phyloP scores from a whole-genome alignment of 805 yeast genomes.

The Schizosaccharomyces lindneri region DNA sequence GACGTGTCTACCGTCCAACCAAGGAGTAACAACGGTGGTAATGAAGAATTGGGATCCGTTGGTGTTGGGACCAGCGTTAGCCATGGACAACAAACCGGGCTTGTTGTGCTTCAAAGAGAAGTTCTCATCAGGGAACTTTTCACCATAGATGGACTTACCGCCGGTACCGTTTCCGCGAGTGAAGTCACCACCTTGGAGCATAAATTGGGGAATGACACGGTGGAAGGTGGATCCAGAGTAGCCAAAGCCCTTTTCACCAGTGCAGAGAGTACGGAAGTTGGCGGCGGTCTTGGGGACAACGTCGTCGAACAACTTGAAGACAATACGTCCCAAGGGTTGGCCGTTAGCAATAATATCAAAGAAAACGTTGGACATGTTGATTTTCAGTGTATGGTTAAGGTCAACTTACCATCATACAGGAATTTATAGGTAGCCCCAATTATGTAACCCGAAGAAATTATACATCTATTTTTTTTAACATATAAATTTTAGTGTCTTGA shows the following conservation, averaged over 20 bases:
- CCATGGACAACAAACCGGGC: slow-evolving; percentile 50
- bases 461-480: too few relatives aligned
- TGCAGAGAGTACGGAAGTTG: slow-evolving; percentile 82
- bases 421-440: too few relatives aligned
- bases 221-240: slow-evolving; percentile 51
- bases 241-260: slow-evolving; percentile 89
- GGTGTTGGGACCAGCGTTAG: slow-evolving; percentile 42
- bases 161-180: slow-evolving; percentile 77
- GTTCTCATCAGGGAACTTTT: slow-evolving; percentile 48
- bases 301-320: slow-evolving; percentile 71
- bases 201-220: slow-evolving; percentile 84
- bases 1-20: slow-evolving; percentile 89
- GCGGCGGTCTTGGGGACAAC: slow-evolving; percentile 88
- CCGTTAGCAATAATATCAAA: slow-evolving; percentile 10
- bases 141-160: slow-evolving; percentile 64
- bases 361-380: not conserved
- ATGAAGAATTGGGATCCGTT: slow-evolving; percentile 91
- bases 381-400: not conserved
- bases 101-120: slow-evolving; percentile 25
- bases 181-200: slow-evolving; percentile 91
- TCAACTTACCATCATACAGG: not conserved
- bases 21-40: slow-evolving; percentile 68
- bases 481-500: too few relatives aligned
- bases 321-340: slow-evolving; percentile 55
- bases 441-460: too few relatives aligned